Conservation (phyloP, 106 monocot genomes). For the Alisma plantagoaquatica region DNA sequence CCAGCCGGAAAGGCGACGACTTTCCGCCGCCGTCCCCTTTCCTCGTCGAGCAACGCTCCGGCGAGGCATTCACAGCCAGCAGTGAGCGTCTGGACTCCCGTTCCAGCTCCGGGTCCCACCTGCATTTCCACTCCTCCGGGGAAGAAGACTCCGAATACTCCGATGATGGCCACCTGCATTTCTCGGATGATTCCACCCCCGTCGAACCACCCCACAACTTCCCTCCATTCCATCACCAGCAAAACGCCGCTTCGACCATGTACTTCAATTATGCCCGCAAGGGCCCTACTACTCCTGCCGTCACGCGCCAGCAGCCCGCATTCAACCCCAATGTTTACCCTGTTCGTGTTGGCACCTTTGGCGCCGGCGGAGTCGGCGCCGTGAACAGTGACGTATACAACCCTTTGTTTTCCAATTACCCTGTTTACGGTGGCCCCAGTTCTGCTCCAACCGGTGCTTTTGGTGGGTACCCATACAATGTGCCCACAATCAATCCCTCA, state of each 20-base stretch:
- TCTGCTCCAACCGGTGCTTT: background rate
- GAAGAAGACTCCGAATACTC: conserved; percentile 16
- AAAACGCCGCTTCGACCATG: background rate
- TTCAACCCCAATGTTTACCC: background rate
- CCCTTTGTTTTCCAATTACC: background rate
- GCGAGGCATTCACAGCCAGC: too few relatives aligned
- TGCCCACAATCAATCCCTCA: too few relatives aligned
- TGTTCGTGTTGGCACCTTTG: conserved; percentile 7
- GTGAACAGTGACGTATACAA: background rate
- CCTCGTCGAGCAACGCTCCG: too few relatives aligned
- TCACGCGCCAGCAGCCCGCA: conserved; percentile 5
- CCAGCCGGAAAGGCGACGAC: conserved; percentile 36
- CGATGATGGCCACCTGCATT: conserved; percentile 5
- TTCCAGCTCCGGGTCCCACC: conserved; percentile 42
- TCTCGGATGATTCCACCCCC: too few relatives aligned
- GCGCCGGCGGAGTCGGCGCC: too few relatives aligned
- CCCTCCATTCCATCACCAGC: too few relatives aligned
- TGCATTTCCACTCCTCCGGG: conserved; percentile 45
- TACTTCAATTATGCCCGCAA: conserved; percentile 7
- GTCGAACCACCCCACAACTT: too few relatives aligned
- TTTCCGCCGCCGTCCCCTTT: conserved; percentile 5
- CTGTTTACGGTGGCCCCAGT: background rate
- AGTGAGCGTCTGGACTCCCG: too few relatives aligned
- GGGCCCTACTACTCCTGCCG: background rate
- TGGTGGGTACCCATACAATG: background rate